phyloP scores from a whole-genome alignment of 2,329 filamentous ascomycete genomes.

The Paraphaeosphaeria sporulosa region DNA sequence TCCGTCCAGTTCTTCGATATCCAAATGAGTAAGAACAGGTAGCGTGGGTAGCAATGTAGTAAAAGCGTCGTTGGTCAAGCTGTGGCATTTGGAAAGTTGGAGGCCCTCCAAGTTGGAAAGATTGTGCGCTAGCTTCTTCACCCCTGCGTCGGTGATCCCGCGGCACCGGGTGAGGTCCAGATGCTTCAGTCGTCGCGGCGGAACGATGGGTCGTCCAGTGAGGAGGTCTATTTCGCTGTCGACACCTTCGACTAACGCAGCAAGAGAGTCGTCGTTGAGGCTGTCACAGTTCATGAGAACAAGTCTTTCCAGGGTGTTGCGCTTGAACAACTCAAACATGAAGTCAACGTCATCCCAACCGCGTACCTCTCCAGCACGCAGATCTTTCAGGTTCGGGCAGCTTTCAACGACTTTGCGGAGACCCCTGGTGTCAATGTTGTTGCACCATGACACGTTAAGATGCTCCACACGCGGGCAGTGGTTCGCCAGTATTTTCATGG shows the following conservation, averaged over 20 bases:
- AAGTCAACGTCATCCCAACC: slow-evolving; percentile 80
- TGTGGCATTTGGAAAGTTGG: slow-evolving; percentile 79
- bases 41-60: slow-evolving; percentile 76
- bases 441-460: slow-evolving; percentile 93
- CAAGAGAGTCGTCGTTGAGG: slow-evolving; percentile 76
- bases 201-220: slow-evolving; percentile 77
- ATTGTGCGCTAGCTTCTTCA: slow-evolving; percentile 75
- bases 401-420: slow-evolving; percentile 74
- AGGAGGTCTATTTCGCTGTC: slow-evolving; percentile 83
- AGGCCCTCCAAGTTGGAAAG: slow-evolving; percentile 83
- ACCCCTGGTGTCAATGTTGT: slow-evolving; percentile 79
- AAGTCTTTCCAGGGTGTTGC: slow-evolving; percentile 83
- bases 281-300: slow-evolving; percentile 81
- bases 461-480: slow-evolving; percentile 82
- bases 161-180: slow-evolving; percentile 84
- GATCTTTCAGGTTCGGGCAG: slow-evolving; percentile 77
- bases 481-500: slow-evolving; percentile 84
- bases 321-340: slow-evolving; percentile 76
- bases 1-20: slow-evolving; percentile 83
- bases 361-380: slow-evolving; percentile 81
- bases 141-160: slow-evolving; percentile 73
- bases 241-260: slow-evolving; percentile 76
- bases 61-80: slow-evolving; percentile 76
- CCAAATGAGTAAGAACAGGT: slow-evolving; percentile 81
- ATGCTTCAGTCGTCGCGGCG: slow-evolving; percentile 80